These are phyloP conservation scores for Pichia terricola DNA, from an alignment of 1,139 yeast species.

Conservation along the genomic window DNA sequence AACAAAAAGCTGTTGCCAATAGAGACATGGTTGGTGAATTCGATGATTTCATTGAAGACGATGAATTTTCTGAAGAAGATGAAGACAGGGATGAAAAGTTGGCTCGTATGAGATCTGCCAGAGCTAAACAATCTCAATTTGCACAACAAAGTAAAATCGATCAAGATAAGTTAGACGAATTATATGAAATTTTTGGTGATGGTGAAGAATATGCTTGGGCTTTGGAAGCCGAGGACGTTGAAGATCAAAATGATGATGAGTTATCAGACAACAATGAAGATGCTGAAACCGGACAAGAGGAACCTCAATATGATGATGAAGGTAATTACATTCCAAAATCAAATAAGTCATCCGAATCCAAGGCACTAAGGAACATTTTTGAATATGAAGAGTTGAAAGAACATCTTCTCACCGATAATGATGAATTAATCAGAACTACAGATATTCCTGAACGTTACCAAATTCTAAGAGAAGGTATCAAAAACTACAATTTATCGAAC, in stretches of 20 bases:
- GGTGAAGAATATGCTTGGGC: constrained; percentile 99
- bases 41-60: constrained; percentile 96
- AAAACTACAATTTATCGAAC: constrained; percentile 56
- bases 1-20: constrained; percentile 9
- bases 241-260: constrained; percentile 27
- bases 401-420: constrained; percentile 86
- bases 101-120: constrained; percentile 31
- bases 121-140: constrained; percentile 21
- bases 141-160: constrained; percentile 42
- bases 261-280: constrained; percentile 28
- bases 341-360: constrained; percentile 13
- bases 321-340: constrained; percentile 48
- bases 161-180: constrained; percentile 85
- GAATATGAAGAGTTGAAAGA: constrained; percentile 91
- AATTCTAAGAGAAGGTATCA: constrained; percentile 53
- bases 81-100: constrained; percentile 31
- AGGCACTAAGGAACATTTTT: constrained; percentile 73
- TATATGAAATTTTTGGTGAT: constrained; percentile 92
- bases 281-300: constrained; percentile 27
- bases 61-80: constrained; percentile 89
- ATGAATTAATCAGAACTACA: constrained; percentile 73
- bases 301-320: constrained; percentile 31
- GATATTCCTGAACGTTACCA: constrained; percentile 94
- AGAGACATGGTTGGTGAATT: constrained; percentile 55
- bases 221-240: constrained; percentile 74